Base-by-base conservation (phyloP, 2,329 filamentous ascomycete species). In the Albophoma yamanashiensis region DNA sequence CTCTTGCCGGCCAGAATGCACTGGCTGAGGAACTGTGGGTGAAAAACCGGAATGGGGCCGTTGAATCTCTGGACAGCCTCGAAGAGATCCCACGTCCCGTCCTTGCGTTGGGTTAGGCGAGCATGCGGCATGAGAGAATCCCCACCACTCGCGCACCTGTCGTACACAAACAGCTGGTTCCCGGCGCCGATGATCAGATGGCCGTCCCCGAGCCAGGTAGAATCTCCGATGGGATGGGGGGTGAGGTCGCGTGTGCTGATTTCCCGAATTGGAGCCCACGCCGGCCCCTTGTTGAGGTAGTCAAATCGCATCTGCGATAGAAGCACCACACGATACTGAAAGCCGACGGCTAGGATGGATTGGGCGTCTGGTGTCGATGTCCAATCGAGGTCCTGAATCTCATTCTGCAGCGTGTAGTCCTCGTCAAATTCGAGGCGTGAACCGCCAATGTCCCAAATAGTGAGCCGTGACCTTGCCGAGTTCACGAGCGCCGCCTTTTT, bases 251-350 rank as follows among this genome's bases (percentile, higher is more conserved):
- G 82, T 61, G 92, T 92, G 67, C 82, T 86, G 60, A 97, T 90
- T 69, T 96, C 89, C 55, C 89, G 82, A 61, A 97, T 88, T 31
- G 89, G 81, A 1, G 90, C 89, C 92, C 92, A 97, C 0, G 92
- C 91, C n/a, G 91, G 89, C 0, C 89, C 89, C 62, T 90, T 88
- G 67, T 92, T 91, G 22, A 96, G 79, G 70, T 96, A 96, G 72
- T 96, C 91, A 69, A 94, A 97, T 15, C 92, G 88, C 76, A 96
- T 86, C 69, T 97, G 92, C 7, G 89, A 88, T 34, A 96, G 82
- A 2, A 97, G 79, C 38, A 95, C 75, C 6, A 97, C 88, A 60
- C 89, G 85, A 64, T 92, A 89, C n/a, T 88, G 87, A 68, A 96
- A 96, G 0, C 92, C 92, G n/a, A 97, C 90, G 1, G 92, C 91